Percentiles rank a stretch among this genome's conserved stretches.
These are phyloP conservation scores for Glebionis coronaria DNA, from an alignment of 129 eudicot species.

Conservation along the genomic window DNA sequence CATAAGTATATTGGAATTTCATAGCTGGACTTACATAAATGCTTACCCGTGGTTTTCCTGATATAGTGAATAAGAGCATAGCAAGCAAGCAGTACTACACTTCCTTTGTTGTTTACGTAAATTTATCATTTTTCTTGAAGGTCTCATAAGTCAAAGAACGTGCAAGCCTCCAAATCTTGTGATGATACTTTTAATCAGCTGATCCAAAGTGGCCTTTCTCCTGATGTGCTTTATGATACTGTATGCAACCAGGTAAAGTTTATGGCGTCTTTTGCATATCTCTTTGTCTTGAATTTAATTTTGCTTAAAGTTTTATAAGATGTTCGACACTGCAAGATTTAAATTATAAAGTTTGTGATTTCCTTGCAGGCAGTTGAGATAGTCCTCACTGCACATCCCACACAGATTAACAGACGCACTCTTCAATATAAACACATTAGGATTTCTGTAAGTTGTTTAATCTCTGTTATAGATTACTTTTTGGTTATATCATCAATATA, in stretches of 20 bases:
- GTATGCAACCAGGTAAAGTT: constrained; percentile 83
- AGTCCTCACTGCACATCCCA: constrained; percentile 98
- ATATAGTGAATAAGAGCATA: background rate
- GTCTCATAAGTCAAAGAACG: constrained; percentile 53
- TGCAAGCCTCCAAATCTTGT: constrained; percentile 81
- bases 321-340: constrained; percentile 1
- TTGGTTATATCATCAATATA: background rate
- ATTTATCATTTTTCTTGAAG: constrained; percentile 38
- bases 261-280: constrained; percentile 3
- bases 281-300: constrained; percentile 7
- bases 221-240: constrained; percentile 71
- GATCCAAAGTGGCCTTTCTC: constrained; percentile 77
- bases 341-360: constrained; percentile 13
- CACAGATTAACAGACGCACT: constrained; percentile 93
- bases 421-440: constrained; percentile 89
- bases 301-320: background rate
- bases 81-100: constrained; percentile 2
- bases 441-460: constrained; percentile 62
- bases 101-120: background rate
- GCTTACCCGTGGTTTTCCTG: background rate
- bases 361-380: constrained; percentile 76
- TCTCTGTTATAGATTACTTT: background rate
- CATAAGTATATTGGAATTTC: constrained; percentile 1
- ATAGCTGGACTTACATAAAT: background rate
- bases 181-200: constrained; percentile 84